A percentile compares a stretch with the other conserved stretches of the same genome.
Conservation (phyloP, 805 yeast genomes). For the Ogataea paradorogensis region DNA sequence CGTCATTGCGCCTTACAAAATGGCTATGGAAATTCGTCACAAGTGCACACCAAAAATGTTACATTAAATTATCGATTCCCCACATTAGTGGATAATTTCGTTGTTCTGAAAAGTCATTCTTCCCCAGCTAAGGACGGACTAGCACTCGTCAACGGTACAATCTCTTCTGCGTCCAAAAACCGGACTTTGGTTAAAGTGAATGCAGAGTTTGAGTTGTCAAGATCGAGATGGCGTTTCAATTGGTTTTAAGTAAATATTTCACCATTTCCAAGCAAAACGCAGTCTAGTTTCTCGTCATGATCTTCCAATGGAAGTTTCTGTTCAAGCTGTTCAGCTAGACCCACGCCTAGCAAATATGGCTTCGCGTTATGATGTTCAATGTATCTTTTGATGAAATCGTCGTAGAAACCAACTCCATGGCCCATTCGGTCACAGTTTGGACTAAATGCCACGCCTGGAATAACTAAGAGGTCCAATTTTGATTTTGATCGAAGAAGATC, state of each 20-base stretch:
- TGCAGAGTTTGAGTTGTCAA: conserved; percentile 39
- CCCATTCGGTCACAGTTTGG: conserved; percentile 56
- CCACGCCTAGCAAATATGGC: conserved; percentile 59
- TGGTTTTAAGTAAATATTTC: conserved; percentile 1
- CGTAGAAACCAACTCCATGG: conserved; percentile 93
- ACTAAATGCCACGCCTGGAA: conserved; percentile 87
- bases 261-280: conserved; percentile 41
- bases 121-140: conserved; percentile 30
- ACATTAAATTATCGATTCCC: conserved; percentile 63
- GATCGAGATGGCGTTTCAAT: conserved; percentile 6
- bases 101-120: conserved; percentile 57
- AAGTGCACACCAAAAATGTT: conserved; percentile 46
- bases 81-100: conserved; percentile 73
- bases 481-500: conserved; percentile 20
- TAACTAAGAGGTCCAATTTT: conserved; percentile 62
- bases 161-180: conserved; percentile 53
- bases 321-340: conserved; percentile 62
- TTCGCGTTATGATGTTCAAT: conserved; percentile 27
- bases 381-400: conserved; percentile 62
- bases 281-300: conserved; percentile 63
- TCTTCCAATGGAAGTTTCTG: conserved; percentile 41
- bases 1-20: conserved; percentile 23
- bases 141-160: conserved; percentile 46
- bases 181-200: conserved; percentile 54
- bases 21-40: conserved; percentile 33